Evolutionary conservation across 1,139 yeast species (phyloP).

Genomic region (Kluyveromyces sp.): DNA sequence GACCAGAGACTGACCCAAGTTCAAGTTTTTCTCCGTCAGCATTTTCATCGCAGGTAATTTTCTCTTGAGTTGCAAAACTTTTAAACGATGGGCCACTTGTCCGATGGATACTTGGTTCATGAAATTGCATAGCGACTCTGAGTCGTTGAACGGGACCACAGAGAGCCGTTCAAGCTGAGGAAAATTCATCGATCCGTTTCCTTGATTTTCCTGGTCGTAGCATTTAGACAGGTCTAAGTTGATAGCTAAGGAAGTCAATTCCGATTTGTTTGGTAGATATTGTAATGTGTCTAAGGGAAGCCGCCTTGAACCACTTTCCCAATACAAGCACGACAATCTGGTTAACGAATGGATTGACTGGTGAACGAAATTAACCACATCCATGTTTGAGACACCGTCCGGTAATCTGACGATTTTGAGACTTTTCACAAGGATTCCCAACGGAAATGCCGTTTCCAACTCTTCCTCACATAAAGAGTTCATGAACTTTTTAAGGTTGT

Average conservation of each 20-base stretch:
- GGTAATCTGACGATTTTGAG: slow-evolving; percentile 10
- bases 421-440: slow-evolving; percentile 10
- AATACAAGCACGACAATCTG: slow-evolving; percentile 16
- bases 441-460: slow-evolving; percentile 3
- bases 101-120: slow-evolving; percentile 16
- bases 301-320: slow-evolving; percentile 17
- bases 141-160: slow-evolving; percentile 19
- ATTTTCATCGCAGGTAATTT: slow-evolving; percentile 8
- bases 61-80: slow-evolving; percentile 11
- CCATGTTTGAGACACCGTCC: slow-evolving; percentile 10
- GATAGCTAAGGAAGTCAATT: slow-evolving; percentile 13
- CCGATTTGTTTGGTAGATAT: slow-evolving; percentile 17
- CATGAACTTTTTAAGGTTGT: slow-evolving; percentile 11
- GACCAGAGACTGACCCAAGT: slow-evolving; percentile 10
- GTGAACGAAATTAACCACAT: slow-evolving; percentile 9
- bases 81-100: slow-evolving; percentile 6
- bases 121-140: slow-evolving; percentile 17
- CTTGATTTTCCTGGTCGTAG: too few relatives aligned
- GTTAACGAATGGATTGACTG: slow-evolving; percentile 10
- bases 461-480: slow-evolving; percentile 3
- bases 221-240: slow-evolving; percentile 18
- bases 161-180: slow-evolving; percentile 18
- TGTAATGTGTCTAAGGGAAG: slow-evolving; percentile 17
- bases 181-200: slow-evolving; percentile 11
- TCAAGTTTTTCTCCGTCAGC: slow-evolving; percentile 4